phyloP scores from a whole-genome alignment of 306 rosid species.

The Vicia sativa region DNA sequence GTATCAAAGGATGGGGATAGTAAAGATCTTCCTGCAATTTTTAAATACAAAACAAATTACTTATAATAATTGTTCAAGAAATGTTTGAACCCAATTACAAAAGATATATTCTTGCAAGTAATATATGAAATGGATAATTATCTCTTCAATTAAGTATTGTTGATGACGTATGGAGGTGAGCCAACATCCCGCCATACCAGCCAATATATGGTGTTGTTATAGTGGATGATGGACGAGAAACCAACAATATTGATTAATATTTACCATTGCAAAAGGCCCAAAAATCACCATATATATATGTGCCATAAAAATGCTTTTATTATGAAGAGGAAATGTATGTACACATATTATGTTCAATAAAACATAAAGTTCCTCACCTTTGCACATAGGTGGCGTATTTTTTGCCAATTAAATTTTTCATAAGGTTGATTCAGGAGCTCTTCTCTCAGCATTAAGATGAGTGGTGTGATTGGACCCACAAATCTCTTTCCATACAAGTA shows the following conservation, averaged over 20 bases:
- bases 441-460: constrained; percentile 50
- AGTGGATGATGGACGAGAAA: no score
- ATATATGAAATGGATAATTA: neutral
- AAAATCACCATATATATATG: no score
- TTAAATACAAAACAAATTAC: neutral
- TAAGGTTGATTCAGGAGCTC: constrained; percentile 56
- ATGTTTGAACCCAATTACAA: no score
- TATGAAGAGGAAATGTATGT: neutral
- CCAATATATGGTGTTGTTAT: no score
- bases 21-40: constrained; percentile 58
- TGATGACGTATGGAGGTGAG: no score
- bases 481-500: no score
- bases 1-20: constrained; percentile 56
- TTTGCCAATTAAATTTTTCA: constrained; percentile 51
- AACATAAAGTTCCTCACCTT: constrained; percentile 33
- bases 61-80: neutral
- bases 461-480: constrained; percentile 67
- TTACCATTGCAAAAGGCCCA: no score
- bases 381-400: constrained; percentile 58
- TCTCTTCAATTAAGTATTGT: neutral
- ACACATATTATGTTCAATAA: neutral
- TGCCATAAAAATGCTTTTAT: no score
- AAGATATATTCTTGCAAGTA: no score
- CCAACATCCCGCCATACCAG: no score
- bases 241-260: no score